Evolutionary conservation across 2,329 filamentous ascomycete genomes (phyloP).

Genomic region (Pseudocercospora eumusae): DNA sequence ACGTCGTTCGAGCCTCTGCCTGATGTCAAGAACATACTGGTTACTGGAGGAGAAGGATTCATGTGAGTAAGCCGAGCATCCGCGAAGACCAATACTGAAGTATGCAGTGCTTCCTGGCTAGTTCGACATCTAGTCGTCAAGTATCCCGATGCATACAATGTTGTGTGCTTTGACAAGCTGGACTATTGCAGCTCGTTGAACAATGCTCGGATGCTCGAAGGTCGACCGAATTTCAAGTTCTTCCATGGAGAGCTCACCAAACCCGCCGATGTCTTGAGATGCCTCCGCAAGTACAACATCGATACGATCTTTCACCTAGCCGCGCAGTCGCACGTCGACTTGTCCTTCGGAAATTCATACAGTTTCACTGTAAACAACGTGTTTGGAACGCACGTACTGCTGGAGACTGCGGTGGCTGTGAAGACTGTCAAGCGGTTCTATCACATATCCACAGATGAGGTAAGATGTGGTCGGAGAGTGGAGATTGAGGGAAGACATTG

Average conservation of each 20-base stretch:
- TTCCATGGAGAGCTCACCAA: constrained; percentile 78
- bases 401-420: constrained; percentile 74
- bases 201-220: constrained; percentile 70
- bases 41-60: constrained; percentile 82
- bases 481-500: constrained; percentile 1
- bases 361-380: constrained; percentile 80
- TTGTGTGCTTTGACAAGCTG: constrained; percentile 81
- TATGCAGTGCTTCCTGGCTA: constrained; percentile 72
- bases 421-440: constrained; percentile 69
- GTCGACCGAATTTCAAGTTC: constrained; percentile 72
- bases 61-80: constrained; percentile 56
- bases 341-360: constrained; percentile 81
- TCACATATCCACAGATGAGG: constrained; percentile 75
- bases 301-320: constrained; percentile 84
- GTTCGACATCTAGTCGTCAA: constrained; percentile 74
- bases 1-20: constrained; percentile 69
- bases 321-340: constrained; percentile 80
- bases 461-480: constrained; percentile 7
- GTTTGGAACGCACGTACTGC: constrained; percentile 77
- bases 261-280: constrained; percentile 67
- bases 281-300: constrained; percentile 69
- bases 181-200: constrained; percentile 81
- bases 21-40: constrained; percentile 76
- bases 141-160: constrained; percentile 72
- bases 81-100: not conserved